Conservation (phyloP, 805 yeast species). For the Hanseniaspora mollemarum region DNA sequence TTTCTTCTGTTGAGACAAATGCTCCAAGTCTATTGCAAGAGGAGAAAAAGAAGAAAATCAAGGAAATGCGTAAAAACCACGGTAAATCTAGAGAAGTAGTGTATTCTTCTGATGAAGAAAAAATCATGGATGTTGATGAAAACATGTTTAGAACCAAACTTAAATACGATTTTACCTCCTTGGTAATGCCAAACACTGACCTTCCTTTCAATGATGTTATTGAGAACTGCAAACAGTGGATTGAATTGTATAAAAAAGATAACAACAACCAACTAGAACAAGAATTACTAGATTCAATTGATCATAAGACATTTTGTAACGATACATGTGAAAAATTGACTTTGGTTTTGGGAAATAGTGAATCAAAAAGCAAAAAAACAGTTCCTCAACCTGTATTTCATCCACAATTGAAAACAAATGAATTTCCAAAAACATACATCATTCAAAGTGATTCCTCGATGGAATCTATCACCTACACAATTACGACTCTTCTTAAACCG, state of each 20-base stretch:
- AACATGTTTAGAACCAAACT: constrained; percentile 3
- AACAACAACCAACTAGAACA: constrained; percentile 10
- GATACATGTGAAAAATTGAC: constrained; percentile 13
- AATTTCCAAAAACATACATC: constrained; percentile 12
- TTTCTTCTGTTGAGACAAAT: neutral
- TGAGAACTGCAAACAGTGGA: constrained; percentile 8
- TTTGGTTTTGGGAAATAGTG: constrained; percentile 1
- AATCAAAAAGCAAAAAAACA: neutral
- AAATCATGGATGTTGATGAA: constrained; percentile 10
- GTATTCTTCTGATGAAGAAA: constrained; percentile 12
- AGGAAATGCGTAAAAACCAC: neutral
- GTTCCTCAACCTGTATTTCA: neutral
- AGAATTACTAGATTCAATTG: neutral
- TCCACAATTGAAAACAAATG: neutral
- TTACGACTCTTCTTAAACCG: neutral
- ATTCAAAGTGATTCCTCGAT: constrained; percentile 5
- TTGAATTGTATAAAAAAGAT: constrained; percentile 3
- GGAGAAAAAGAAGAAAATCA: neutral
- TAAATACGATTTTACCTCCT: constrained; percentile 7
- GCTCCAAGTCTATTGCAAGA: neutral
- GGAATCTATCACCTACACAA: constrained; percentile 8
- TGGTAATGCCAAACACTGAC: constrained; percentile 12
- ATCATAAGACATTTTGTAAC: constrained; percentile 9
- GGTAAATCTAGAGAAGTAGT: neutral
- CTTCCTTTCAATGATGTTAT: neutral